Base-by-base conservation (phyloP, 2,329 filamentous ascomycete species). In the Cordyceps javanica region DNA sequence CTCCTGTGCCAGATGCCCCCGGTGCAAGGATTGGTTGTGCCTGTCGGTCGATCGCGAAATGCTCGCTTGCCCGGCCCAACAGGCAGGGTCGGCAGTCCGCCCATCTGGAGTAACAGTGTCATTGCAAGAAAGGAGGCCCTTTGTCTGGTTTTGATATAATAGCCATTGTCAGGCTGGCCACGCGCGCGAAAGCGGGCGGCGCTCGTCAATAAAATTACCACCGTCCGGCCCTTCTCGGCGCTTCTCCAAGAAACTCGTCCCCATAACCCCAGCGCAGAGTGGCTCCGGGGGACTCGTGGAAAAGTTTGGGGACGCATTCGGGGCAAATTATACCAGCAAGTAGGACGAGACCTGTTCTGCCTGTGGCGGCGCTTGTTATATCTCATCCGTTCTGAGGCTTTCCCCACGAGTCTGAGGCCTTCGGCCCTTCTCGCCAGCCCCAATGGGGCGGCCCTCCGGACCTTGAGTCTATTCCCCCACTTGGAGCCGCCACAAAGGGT, bases 151-250 rank as follows among this genome's bases (percentile, higher is more conserved):
- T 36, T 11, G 30, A 6, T 32, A 32, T 32, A 32, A 32, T 32
- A 10, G 23, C 49, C 7, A 19, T 41, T 21, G 34, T 52, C 8
- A 19, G 49, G 36, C 44, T 46, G 4, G 44, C 49, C 49, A 45
- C 42, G 42, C 48, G 32, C n/a, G n/a, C n/a, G n/a, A n/a, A n/a
- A 34, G 46, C 46, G 46, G 38, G 25, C 50, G 39, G 16, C 13
- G 39, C 34, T 7, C 34, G 21, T 10, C 8, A 23, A 49, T 23
- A 25, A 49, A 56, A 56, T 42, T 56, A 42, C 36, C 53, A 48
- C 45, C 55, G 21, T 36, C 46, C 55, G 55, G 55, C 55, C 55
- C 55, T 57, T 51, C 55, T 57, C 55, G 55, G 55, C 55, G 55
- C 55, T 57, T 57, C 55, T 57, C 39, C 14, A 30, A 30, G 36